Evolutionary conservation across 73 alveolate genomes (phyloP).

Genomic region (Paramecium biaurelia): DNA sequence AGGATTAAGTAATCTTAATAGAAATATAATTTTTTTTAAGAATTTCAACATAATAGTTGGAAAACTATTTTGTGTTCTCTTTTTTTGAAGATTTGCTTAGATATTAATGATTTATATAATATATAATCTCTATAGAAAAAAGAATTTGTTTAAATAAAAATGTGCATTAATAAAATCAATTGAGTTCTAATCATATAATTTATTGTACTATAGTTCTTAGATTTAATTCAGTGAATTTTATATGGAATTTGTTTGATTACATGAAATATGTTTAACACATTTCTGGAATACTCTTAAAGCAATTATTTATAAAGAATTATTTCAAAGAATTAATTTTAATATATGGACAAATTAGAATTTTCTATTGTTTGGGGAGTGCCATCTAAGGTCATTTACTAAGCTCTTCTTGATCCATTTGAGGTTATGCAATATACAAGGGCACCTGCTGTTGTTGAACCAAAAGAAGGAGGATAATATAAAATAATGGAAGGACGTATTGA

Average conservation of each 20-base stretch:
- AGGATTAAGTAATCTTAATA: too few relatives aligned
- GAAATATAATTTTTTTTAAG: too few relatives aligned
- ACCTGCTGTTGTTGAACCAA: constrained; percentile 40
- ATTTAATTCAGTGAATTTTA: neutral
- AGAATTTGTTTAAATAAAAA: too few relatives aligned
- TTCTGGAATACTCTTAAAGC: neutral
- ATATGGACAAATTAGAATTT: constrained; percentile 49
- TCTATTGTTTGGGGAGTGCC: constrained; percentile 36
- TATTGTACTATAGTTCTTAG: neutral
- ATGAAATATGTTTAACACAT: neutral
- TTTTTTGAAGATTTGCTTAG: too few relatives aligned
- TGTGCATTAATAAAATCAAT: too few relatives aligned
- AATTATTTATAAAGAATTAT: neutral
- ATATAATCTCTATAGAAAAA: too few relatives aligned
- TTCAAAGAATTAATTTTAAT: neutral
- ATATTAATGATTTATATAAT: too few relatives aligned
- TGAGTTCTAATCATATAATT: too few relatives aligned
- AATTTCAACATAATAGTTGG: too few relatives aligned
- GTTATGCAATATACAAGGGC: constrained; percentile 44
- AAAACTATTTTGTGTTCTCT: too few relatives aligned
- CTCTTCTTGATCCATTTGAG: constrained; percentile 25
- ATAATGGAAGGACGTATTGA: constrained; percentile 49
- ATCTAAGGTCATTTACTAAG: constrained; percentile 1
- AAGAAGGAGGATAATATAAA: constrained; percentile 35
- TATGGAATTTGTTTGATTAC: neutral